phyloP scores from a whole-genome alignment of 2,329 filamentous ascomycete species.

The Trichothecium roseum region DNA sequence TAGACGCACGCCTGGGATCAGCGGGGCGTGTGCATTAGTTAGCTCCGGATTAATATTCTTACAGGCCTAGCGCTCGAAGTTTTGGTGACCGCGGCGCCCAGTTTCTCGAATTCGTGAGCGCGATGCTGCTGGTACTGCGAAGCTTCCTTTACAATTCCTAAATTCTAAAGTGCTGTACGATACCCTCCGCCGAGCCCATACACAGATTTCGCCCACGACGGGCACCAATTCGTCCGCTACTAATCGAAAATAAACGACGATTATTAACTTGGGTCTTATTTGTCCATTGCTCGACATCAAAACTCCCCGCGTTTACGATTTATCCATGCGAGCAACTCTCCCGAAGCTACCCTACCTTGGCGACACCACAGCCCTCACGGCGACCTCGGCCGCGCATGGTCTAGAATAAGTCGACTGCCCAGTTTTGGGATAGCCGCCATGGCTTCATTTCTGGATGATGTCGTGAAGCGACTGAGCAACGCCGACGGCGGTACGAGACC shows the following conservation, averaged over 20 bases:
- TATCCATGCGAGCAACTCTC: conserved; percentile 4
- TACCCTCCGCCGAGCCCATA: conserved; percentile 3
- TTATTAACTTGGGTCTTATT: no score
- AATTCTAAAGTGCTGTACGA: no score
- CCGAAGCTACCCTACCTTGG: conserved; percentile 2
- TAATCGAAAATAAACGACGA: no score
- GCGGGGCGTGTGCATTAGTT: conserved; percentile 1
- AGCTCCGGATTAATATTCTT: conserved; percentile 24
- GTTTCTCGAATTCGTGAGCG: conserved; percentile 30
- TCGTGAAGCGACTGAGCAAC: conserved; percentile 48
- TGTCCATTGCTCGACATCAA: no score
- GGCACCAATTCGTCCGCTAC: no score
- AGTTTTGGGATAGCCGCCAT: conserved; percentile 43
- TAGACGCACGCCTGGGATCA: background rate
- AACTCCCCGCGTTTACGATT: no score
- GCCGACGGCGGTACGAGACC: conserved; percentile 41
- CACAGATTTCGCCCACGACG: conserved; percentile 1
- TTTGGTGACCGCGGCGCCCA: conserved; percentile 29
- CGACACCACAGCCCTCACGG: background rate
- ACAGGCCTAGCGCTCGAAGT: conserved; percentile 28
- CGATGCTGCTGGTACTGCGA: conserved; percentile 6
- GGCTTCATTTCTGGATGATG: conserved; percentile 53
- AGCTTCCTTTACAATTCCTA: no score
- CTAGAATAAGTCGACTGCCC: conserved; percentile 5
- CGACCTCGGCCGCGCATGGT: background rate